Evolutionary conservation across 371 early-diverging fungal species (phyloP), one percentile per base, ranked within the genome.

Genomic region (Mortierella sp.): DNA sequence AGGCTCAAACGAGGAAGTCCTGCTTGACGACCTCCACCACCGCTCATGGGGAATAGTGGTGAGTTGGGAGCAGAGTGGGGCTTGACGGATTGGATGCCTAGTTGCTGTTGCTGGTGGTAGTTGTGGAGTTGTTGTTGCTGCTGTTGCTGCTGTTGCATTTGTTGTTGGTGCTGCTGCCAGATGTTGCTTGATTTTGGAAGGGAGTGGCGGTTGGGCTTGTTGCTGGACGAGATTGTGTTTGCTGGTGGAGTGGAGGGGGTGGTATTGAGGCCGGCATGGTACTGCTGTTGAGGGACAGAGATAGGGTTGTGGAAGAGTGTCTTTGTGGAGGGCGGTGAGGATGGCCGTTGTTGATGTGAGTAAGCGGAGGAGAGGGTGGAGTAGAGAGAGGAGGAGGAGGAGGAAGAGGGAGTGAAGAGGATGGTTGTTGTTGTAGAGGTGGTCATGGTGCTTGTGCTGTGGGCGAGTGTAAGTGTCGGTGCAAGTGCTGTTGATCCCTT

Each of bases 91-190:
- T 43, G 54, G n/a, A 64, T 64, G 21, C 9, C 67, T 24, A 37
- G 67, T 6, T 64, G 67, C 24, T 61, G 73, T 44, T 51, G 72
- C 37, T 79, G 71, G n/a, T 71, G 79, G 73, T 44, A 44, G 28
- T 40, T 55, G 5, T 67, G 72, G 34, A 46, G 55, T 28, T 44
- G 50, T 24, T 69, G 55, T 21, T 44, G 50, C 31, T 69, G 73
- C 37, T 76, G 75, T 1, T 64, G 53, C 5, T 72, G 75, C 54
- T 61, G 59, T 24, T 78, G 73, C 77, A 73, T 76, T 61, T 79
- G 79, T 14, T 74, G 80, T 13, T 83, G 79, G 57, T 83, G 83
- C 40, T 83, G 74, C 71, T 79, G 74, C 80, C 83, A 82, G 46
- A 82, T 51, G 43, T 13, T 71, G 71, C 48, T 76, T 5, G 79